Evolutionary conservation across 768 basidiomycete genomes (phyloP).

Genomic region (Mycena pura): DNA sequence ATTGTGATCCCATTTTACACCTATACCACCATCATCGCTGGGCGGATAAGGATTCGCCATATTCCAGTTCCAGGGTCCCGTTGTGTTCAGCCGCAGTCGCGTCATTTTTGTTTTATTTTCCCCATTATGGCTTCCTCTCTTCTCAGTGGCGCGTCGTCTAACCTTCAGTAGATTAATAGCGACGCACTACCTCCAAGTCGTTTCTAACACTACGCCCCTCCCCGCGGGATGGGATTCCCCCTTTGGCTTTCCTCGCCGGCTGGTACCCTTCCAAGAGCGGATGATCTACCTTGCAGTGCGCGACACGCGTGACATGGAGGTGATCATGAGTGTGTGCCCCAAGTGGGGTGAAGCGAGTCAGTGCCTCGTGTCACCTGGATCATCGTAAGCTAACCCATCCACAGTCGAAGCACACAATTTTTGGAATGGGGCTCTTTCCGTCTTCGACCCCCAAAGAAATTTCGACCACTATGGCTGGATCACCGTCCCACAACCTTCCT

Average conservation of each 20-base stretch:
- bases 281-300: conserved; percentile 1
- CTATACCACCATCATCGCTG: too few species aligned
- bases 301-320: conserved; percentile 9
- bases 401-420: conserved; percentile 15
- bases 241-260: not conserved
- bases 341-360: conserved; percentile 12
- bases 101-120: not conserved
- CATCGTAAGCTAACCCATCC: too few species aligned
- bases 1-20: too few species aligned
- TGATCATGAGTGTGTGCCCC: conserved; percentile 16
- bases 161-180: conserved; percentile 14
- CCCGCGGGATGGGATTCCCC: conserved; percentile 8
- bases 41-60: too few species aligned
- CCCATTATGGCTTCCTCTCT: not conserved
- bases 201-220: not conserved
- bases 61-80: too few species aligned
- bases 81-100: too few species aligned
- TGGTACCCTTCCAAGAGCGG: not conserved
- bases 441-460: conserved; percentile 2
- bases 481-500: not conserved
- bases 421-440: not conserved
- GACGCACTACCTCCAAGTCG: not conserved
- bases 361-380: too few species aligned
- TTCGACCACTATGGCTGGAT: conserved; percentile 2
- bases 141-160: not conserved